Evolutionary conservation across 179 eudicot species (phyloP), one percentile per base, ranked within the genome.

Genomic region (Patellifolia procumbens): DNA sequence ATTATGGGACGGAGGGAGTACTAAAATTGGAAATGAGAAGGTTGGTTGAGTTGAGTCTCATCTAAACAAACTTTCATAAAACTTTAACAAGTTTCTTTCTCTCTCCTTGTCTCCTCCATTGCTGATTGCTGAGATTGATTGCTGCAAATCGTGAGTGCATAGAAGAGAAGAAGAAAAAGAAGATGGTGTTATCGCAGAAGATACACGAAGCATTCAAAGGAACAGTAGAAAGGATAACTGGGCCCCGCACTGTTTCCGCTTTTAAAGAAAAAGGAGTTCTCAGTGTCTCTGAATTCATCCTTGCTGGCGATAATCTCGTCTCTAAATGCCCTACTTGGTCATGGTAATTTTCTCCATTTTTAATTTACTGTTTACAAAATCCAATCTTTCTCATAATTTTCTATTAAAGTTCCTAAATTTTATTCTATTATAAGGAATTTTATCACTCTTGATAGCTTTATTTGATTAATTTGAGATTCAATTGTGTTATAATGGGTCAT

Each of bases 241-340:
- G 87, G 43, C 97, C 91, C 55, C 93, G 99, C 34, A 90, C 94
- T 13, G 95, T 92, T 24, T 90, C 99, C 24, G 99, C 99, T 6
- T 95, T 93, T 84, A 95, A 93, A 17, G 99, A 95, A 78, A 95
- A 95, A 78, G 99, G 99, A 1, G 99, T 95, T 22, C 93, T 95
- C 49, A 88, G 91, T 83, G 84, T 95, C 83, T 81, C 70, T 68
- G 99, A 95, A 72, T 95, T 95, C 84, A 68, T 92, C 66, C 87
- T 86, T 77, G 99, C 99, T 31, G 99, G 99, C 32, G 99, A 95
- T 59, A 95, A 95, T 80, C 97, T 95, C 71, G 97, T 95, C 71
- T 90, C 97, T 68, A 95, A 93, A 79, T 95, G 99, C 84, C 99
- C 99, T 70, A 95, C 99, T 68, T 95, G 99, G 99, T 93, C 99